These are phyloP conservation scores for Aspergillus heteromorphus DNA, from an alignment of 495 filamentous ascomycete species.

Conservation along the genomic window DNA sequence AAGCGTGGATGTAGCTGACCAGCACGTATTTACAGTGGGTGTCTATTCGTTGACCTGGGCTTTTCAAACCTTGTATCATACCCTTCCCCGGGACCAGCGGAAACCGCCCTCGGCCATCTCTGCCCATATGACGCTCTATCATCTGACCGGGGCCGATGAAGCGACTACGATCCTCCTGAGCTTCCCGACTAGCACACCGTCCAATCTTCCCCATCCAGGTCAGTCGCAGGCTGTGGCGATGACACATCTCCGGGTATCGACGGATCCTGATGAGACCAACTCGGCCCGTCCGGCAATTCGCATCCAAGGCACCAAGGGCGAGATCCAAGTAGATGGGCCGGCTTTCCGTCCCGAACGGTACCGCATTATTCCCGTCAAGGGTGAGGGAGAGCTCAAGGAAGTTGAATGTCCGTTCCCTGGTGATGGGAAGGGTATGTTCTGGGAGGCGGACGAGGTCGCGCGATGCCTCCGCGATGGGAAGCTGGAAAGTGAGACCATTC, in stretches of 20 bases:
- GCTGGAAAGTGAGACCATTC: constrained; percentile 66
- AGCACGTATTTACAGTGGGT: constrained; percentile 52
- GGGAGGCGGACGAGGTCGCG: constrained; percentile 89
- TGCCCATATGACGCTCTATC: constrained; percentile 68
- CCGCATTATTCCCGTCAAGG: constrained; percentile 47
- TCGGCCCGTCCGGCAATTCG: constrained; percentile 63
- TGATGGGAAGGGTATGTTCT: constrained; percentile 83
- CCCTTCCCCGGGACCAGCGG: constrained; percentile 52
- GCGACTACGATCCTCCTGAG: constrained; percentile 71
- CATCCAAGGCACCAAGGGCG: constrained; percentile 81
- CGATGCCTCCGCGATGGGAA: constrained; percentile 78
- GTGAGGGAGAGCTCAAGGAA: constrained; percentile 45
- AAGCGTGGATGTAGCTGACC: neutral
- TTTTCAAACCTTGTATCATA: constrained; percentile 86
- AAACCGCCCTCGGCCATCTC: constrained; percentile 51
- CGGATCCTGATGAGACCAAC: constrained; percentile 59
- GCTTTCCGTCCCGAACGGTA: constrained; percentile 66
- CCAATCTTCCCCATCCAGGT: constrained; percentile 27
- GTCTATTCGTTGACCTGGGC: constrained; percentile 91
- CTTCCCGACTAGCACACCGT: constrained; percentile 62
- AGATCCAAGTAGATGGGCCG: constrained; percentile 75
- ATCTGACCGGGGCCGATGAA: constrained; percentile 76
- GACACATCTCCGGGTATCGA: constrained; percentile 63
- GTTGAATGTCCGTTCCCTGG: constrained; percentile 60
- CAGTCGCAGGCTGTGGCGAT: constrained; percentile 70